Evolutionary conservation across 176 grass and related monocot species (phyloP).

Genomic region (Oryza officinalis): DNA sequence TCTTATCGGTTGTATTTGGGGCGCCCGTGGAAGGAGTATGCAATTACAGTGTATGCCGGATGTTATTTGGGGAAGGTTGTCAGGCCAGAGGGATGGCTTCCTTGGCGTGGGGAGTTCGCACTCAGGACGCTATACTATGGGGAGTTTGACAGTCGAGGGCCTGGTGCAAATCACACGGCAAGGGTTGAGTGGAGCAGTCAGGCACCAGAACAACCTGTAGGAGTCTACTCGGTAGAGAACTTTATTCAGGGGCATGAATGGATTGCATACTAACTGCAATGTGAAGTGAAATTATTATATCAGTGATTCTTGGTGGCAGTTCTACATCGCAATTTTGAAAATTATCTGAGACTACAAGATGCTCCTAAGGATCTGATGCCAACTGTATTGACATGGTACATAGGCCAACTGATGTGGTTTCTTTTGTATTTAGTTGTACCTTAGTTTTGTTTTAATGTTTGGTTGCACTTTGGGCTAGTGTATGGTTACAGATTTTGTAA

Average conservation of each 20-base stretch:
- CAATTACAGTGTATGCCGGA: conserved; percentile 59
- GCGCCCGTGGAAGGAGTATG: conserved; percentile 90
- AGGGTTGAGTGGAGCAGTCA: conserved; percentile 82
- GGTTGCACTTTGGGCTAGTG: not conserved
- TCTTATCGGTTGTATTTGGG: conserved; percentile 73
- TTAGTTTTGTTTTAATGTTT: not conserved
- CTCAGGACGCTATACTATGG: conserved; percentile 68
- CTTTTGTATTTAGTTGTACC: not conserved
- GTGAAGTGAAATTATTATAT: not conserved
- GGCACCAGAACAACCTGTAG: conserved; percentile 46
- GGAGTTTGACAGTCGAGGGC: conserved; percentile 68
- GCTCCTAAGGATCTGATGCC: not conserved
- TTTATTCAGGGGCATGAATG: conserved; percentile 88
- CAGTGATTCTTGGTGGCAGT: conserved; percentile 12
- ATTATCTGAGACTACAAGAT: not conserved
- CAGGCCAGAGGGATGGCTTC: conserved; percentile 75
- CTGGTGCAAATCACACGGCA: conserved; percentile 53
- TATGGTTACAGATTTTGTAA: not conserved
- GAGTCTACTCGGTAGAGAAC: conserved; percentile 66
- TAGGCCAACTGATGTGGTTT: not conserved
- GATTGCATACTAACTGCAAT: conserved; percentile 33
- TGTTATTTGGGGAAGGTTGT: conserved; percentile 67
- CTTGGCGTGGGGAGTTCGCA: conserved; percentile 70
- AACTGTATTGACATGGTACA: conserved; percentile 16
- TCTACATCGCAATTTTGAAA: not conserved